Evolutionary conservation across 345 rosid genomes (phyloP), one percentile per base, ranked within the genome.

Genomic region (Eucalyptus erythrocorys): DNA sequence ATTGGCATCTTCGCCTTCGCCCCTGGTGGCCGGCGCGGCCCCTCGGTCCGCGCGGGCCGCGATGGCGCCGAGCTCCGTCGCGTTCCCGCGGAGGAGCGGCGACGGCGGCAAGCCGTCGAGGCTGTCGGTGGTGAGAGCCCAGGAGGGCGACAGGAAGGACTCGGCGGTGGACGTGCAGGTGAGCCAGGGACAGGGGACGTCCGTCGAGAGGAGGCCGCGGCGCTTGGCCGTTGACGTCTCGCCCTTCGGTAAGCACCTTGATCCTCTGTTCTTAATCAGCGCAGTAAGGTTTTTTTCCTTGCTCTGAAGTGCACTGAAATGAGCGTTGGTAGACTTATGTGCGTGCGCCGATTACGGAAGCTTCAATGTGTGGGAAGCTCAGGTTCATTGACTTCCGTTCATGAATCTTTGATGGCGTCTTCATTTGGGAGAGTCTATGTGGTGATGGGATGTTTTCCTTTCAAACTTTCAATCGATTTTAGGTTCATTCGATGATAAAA

Each of bases 151-250:
- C 26, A 92, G 92, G 13, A 92, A 94, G 89, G 95, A 93, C 26
- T 90, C 92, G 26, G 91, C 95, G 6, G 90, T 92, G 53, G 97
- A 95, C 88, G 97, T 97, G 59, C 92, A 94, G 2, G 93, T 91
- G 87, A 89, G 91, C 2, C 89, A 90, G 40, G 94, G 90, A 87
- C 92, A 92, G n/a, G 59, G 71, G 87, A 89, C 91, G 24, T 92
- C 91, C 13, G 93, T 92, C 8, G 93, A 95, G 90, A 92, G 88
- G 89, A 89, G 88, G 86, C 96, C 97, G 40, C 91, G 89, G 48
- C 92, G 92, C 22, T 45, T 85, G 91, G 92, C 95, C 16, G 30
- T 90, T 87, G 95, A 94, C n/a, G 68, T 94, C 66, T 94, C 96
- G 49, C 95, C 98, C 86, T 94, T 94, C 37, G 96, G 98, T 97